These are phyloP conservation scores for Phytophthora crassamura DNA, from an alignment of 352 stramenopile species.

Conservation along the genomic window DNA sequence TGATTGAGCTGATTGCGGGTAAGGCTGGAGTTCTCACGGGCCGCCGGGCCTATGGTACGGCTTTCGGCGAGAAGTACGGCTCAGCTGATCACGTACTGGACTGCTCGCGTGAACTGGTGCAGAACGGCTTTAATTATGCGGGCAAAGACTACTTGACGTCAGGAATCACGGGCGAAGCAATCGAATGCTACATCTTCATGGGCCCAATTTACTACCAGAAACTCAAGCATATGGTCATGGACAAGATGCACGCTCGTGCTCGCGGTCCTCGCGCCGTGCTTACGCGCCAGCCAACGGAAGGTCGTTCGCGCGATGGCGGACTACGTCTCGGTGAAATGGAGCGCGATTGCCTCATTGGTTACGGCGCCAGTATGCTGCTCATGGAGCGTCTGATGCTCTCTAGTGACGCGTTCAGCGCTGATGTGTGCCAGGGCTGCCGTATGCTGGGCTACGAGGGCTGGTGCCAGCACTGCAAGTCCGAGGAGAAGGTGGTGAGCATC, in stretches of 20 bases:
- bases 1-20: slow-evolving; percentile 99
- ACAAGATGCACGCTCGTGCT: slow-evolving; percentile 99
- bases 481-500: slow-evolving; percentile 98
- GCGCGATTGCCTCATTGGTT: slow-evolving; percentile 99
- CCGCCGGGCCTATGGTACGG: slow-evolving; percentile 97
- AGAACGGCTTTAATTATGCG: slow-evolving; percentile 98
- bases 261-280: slow-evolving; percentile 95
- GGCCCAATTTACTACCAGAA: slow-evolving; percentile 99
- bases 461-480: slow-evolving; percentile 99
- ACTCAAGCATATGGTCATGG: slow-evolving; percentile 99
- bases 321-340: slow-evolving; percentile 99
- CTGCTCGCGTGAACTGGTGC: slow-evolving; percentile 94
- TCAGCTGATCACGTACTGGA: slow-evolving; percentile 94
- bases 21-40: slow-evolving; percentile 98
- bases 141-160: slow-evolving; percentile 98
- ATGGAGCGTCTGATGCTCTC: slow-evolving; percentile 99
- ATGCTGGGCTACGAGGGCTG: slow-evolving; percentile 98
- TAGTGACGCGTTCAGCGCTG: slow-evolving; percentile 98
- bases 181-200: slow-evolving; percentile 99
- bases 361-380: slow-evolving; percentile 99
- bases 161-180: slow-evolving; percentile 95
- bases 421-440: slow-evolving; percentile 98
- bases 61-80: slow-evolving; percentile 98
- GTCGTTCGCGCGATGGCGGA: slow-evolving; percentile 96
- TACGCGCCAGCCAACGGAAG: slow-evolving; percentile 99